Base-by-base conservation (phyloP, 805 yeast species). In the Metschnikowia drakensbergensis region DNA sequence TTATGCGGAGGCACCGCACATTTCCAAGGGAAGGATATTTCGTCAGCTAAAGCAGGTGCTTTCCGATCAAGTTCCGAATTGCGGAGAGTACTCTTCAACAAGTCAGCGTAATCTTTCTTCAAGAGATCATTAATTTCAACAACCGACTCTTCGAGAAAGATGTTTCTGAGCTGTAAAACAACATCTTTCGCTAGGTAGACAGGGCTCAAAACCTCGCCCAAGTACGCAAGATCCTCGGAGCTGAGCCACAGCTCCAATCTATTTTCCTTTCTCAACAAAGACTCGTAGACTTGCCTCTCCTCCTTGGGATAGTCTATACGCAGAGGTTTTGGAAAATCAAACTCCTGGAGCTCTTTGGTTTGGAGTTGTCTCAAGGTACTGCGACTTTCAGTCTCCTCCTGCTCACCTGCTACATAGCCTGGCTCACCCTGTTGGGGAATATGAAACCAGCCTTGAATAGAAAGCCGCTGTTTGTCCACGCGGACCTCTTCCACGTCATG, bases 381-480 rank as follows among this genome's bases (percentile, higher is more conserved):
- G 58, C 76, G 75, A 0, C 86, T 84, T 57, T 84, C 90, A 1
- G 87, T 82, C 33, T 72, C 80, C 59, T 84, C 92, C 64, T 88
- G 90, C 62, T 89, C 96, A 5, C 95, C 96, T 33, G 80, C 81
- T 17, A 82, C 77, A 60, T 66, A 92, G 0, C 97, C 98, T 31
- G 79, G 82, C 67, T 94, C 99, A 7, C 96, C 97, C 8, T 71
- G 71, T 64, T 94, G 98, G 3, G 99, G 99, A 45, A 91, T 88
- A 66, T 94, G 99, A 63, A 92, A 95, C 99, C 99, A 95, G 1
- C 99, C 99, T 61, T 94, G 97, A 51, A 94, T 88, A 0, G 96
- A 88, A 32, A 94, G 71, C 61, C 99, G 77, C 54, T 90, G 96
- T 62, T 85, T 88, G 61, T 91, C 96, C 1, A 84, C 96, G 52